These are phyloP conservation scores for Pochonia chlamydosporia DNA, from an alignment of 2,329 filamentous ascomycete genomes.

Conservation along the genomic window DNA sequence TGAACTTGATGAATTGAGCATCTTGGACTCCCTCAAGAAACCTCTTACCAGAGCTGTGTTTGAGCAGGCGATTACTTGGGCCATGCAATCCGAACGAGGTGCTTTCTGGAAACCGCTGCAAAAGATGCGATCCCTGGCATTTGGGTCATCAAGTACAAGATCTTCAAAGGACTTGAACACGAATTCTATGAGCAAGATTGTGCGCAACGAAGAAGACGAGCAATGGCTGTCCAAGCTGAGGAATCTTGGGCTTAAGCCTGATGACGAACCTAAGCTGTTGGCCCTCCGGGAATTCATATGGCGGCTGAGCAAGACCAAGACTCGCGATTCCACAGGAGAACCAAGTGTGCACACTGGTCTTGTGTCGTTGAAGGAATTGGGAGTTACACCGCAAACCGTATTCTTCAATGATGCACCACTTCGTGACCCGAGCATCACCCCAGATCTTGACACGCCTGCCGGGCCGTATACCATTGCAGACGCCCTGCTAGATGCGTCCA, in stretches of 20 bases:
- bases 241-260: slow-evolving; percentile 72
- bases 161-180: slow-evolving; percentile 50
- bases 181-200: slow-evolving; percentile 55
- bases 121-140: slow-evolving; percentile 57
- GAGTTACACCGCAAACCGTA: slow-evolving; percentile 79
- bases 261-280: slow-evolving; percentile 87
- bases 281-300: slow-evolving; percentile 87
- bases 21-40: slow-evolving; percentile 78
- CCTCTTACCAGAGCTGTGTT: slow-evolving; percentile 75
- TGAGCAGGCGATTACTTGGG: slow-evolving; percentile 84
- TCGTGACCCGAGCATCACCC: slow-evolving; percentile 30
- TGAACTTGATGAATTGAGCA: slow-evolving; percentile 62
- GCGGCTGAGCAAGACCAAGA: slow-evolving; percentile 69
- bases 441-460: slow-evolving; percentile 24
- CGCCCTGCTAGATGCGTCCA: slow-evolving; percentile 85
- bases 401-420: slow-evolving; percentile 78
- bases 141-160: slow-evolving; percentile 53
- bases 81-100: slow-evolving; percentile 71
- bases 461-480: slow-evolving; percentile 77
- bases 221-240: slow-evolving; percentile 82
- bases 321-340: slow-evolving; percentile 41
- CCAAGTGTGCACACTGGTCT: slow-evolving; percentile 34
- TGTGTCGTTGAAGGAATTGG: slow-evolving; percentile 67
- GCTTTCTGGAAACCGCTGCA: slow-evolving; percentile 80
- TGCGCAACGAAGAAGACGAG: slow-evolving; percentile 87